A percentile compares a stretch with the other conserved stretches of the same genome.
Conservation (phyloP, 345 rosid species). For the Linum usitatissimum region DNA sequence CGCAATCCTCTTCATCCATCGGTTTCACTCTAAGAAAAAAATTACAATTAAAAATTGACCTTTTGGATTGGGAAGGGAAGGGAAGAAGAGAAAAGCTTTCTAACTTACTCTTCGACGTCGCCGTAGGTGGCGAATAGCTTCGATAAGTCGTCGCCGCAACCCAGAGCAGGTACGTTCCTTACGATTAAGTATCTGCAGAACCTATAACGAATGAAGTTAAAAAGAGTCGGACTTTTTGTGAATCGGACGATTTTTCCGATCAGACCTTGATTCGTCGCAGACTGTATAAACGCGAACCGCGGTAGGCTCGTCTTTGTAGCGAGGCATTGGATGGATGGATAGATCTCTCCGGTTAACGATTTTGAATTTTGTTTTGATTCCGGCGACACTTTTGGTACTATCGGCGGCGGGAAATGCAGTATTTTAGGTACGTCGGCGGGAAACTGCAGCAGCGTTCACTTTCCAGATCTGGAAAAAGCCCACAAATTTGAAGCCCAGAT, state of each 20-base stretch:
- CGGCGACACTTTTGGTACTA: not conserved
- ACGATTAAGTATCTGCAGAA: slow-evolving; percentile 58
- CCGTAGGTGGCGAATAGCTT: slow-evolving; percentile 62
- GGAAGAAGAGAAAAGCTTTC: not conserved
- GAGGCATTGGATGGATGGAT: slow-evolving; percentile 30
- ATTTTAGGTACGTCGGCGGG: too few relatives aligned
- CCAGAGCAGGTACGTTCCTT: slow-evolving; percentile 83
- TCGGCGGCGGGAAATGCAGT: too few relatives aligned
- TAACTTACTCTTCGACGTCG: slow-evolving; percentile 72
- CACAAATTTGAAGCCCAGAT: too few relatives aligned
- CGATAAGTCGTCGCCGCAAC: slow-evolving; percentile 79
- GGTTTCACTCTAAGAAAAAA: slow-evolving; percentile 51
- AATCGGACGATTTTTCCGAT: slow-evolving; percentile 14
- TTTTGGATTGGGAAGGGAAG: not conserved
- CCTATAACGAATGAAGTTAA: not conserved
- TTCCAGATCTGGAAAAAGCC: too few relatives aligned
- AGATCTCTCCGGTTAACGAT: slow-evolving; percentile 6
- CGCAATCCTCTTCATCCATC: slow-evolving; percentile 89
- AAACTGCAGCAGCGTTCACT: too few relatives aligned
- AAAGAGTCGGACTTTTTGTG: not conserved
- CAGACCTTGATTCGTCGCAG: slow-evolving; percentile 68
- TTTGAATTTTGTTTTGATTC: not conserved
- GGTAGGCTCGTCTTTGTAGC: slow-evolving; percentile 47
- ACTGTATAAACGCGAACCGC: slow-evolving; percentile 79
- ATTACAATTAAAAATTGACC: slow-evolving; percentile 1